phyloP scores from a whole-genome alignment of 352 stramenopile species.

The Globisporangium recalcitrans region DNA sequence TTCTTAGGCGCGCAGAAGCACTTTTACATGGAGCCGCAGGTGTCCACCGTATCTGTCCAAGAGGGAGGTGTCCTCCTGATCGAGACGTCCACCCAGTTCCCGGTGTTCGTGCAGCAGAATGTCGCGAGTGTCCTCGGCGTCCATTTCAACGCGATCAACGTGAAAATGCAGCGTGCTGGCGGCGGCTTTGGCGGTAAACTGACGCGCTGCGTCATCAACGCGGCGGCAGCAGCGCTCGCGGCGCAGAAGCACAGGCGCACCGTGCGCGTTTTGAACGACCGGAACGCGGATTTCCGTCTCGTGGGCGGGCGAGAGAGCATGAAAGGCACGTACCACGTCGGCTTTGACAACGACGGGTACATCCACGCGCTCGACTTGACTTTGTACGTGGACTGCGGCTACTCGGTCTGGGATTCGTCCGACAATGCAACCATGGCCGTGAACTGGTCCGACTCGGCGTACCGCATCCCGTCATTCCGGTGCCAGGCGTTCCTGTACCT shows the following conservation, averaged over 20 bases:
- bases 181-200: slow-evolving; percentile 96
- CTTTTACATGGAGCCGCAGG: slow-evolving; percentile 94
- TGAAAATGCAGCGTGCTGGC: slow-evolving; percentile 91
- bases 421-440: slow-evolving; percentile 91
- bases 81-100: slow-evolving; percentile 88
- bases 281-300: slow-evolving; percentile 94
- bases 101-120: slow-evolving; percentile 89
- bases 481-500: slow-evolving; percentile 89
- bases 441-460: slow-evolving; percentile 93
- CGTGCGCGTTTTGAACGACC: slow-evolving; percentile 90
- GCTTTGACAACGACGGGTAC: slow-evolving; percentile 76
- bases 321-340: slow-evolving; percentile 90
- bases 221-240: slow-evolving; percentile 87
- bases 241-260: slow-evolving; percentile 83
- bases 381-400: slow-evolving; percentile 93
- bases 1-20: slow-evolving; percentile 92
- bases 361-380: slow-evolving; percentile 89
- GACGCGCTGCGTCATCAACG: slow-evolving; percentile 90
- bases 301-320: slow-evolving; percentile 92
- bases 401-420: slow-evolving; percentile 90
- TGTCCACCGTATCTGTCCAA: slow-evolving; percentile 63
- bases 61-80: slow-evolving; percentile 92
- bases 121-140: slow-evolving; percentile 88
- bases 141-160: slow-evolving; percentile 87
- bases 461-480: slow-evolving; percentile 90